Conservation (phyloP, 768 basidiomycete genomes). For the Piloderma croceum region DNA sequence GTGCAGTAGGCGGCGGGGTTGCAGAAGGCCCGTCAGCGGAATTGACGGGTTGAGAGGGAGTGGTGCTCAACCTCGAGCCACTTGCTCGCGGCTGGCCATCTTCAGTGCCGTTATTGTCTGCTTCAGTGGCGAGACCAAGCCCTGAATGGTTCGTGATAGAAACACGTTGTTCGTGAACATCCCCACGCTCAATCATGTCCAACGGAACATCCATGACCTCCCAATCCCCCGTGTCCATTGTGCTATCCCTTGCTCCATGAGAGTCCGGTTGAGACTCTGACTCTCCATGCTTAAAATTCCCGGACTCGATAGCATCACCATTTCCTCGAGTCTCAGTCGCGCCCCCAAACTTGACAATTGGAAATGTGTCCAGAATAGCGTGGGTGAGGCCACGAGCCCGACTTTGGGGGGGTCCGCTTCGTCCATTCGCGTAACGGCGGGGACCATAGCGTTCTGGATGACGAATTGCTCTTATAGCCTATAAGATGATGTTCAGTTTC, state of each 20-base stretch:
- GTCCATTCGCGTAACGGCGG: conserved; percentile 44
- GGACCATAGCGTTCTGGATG: conserved; percentile 93
- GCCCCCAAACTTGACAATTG: conserved; percentile 77
- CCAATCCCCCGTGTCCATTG: neutral
- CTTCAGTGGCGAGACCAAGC: neutral
- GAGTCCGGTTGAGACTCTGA: neutral
- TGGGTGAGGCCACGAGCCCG: conserved; percentile 82
- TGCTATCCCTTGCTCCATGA: too few relatives aligned
- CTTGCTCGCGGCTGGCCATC: conserved; percentile 21
- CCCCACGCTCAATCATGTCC: too few relatives aligned
- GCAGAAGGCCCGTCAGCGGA: neutral
- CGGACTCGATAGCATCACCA: neutral
- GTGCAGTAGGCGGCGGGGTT: neutral
- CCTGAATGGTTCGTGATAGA: too few relatives aligned
- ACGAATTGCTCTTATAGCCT: conserved; percentile 78
- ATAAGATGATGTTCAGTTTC: too few relatives aligned
- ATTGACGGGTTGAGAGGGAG: too few relatives aligned
- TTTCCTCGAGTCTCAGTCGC: neutral
- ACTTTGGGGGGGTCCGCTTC: conserved; percentile 40
- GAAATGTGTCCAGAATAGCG: conserved; percentile 94
- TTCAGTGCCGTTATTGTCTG: conserved; percentile 12
- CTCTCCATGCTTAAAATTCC: neutral
- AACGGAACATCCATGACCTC: neutral
- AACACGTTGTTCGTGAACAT: too few relatives aligned
- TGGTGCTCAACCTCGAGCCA: neutral